Percentiles rank a stretch among this genome's conserved stretches.
These are phyloP conservation scores for Chiua sp. DNA, from an alignment of 1,284 basidiomycete genomes.

Conservation along the genomic window DNA sequence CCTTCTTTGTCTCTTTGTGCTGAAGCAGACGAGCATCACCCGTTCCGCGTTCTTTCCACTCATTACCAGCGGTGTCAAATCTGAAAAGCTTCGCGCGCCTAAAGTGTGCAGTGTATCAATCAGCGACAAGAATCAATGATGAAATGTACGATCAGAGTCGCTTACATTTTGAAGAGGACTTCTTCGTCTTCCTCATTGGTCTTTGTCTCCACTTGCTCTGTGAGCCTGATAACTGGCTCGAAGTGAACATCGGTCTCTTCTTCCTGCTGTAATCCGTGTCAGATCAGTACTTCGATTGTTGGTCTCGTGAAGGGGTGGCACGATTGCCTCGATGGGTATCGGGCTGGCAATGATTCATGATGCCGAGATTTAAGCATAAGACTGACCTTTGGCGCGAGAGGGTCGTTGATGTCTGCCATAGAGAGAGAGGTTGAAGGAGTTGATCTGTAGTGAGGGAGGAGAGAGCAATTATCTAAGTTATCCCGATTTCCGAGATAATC, in stretches of 20 bases:
- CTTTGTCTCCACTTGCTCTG: slow-evolving; percentile 95
- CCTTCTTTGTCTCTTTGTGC: slow-evolving; percentile 91
- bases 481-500: slow-evolving; percentile 16
- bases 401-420: slow-evolving; percentile 70
- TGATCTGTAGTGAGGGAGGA: slow-evolving; percentile 36
- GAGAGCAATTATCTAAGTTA: slow-evolving; percentile 33
- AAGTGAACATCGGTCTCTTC: slow-evolving; percentile 93
- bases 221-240: slow-evolving; percentile 97
- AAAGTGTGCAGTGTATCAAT: slow-evolving; percentile 14
- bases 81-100: slow-evolving; percentile 99
- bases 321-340: slow-evolving; percentile 34
- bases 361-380: background rate
- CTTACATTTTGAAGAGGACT: slow-evolving; percentile 95
- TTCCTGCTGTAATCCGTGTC: slow-evolving; percentile 53
- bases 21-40: slow-evolving; percentile 90
- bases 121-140: slow-evolving; percentile 22
- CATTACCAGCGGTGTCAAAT: slow-evolving; percentile 80
- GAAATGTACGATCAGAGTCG: slow-evolving; percentile 22
- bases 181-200: slow-evolving; percentile 97
- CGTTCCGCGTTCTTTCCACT: slow-evolving; percentile 98
- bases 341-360: slow-evolving; percentile 4
- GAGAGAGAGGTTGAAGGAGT: slow-evolving; percentile 15
- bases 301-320: slow-evolving; percentile 33
- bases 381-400: slow-evolving; percentile 72
- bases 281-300: slow-evolving; percentile 32